Evolutionary conservation across 2,329 filamentous ascomycete species (phyloP), one percentile per base, ranked within the genome.

Genomic region (Xylariomycetidae sp.): DNA sequence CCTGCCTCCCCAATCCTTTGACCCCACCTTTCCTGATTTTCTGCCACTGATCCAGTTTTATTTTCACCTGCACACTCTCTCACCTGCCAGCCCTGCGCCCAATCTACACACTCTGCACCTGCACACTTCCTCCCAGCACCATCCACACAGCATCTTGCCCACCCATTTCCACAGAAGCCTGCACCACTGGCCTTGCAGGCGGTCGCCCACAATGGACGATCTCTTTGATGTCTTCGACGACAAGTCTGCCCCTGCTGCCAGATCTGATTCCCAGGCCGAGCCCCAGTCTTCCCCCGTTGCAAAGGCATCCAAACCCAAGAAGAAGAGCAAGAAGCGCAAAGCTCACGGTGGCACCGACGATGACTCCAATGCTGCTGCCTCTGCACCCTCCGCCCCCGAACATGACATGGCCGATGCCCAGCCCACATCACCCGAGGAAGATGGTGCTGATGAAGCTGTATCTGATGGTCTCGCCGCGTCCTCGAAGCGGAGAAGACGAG

Each of bases 191-290:
- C n/a, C n/a, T n/a, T n/a, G n/a, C n/a, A n/a, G n/a, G n/a, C n/a
- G n/a, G n/a, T n/a, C n/a, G n/a, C n/a, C n/a, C n/a, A n/a, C n/a
- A n/a, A 86, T 85, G 80, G 82, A 88, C 62, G 83, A 88, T 41
- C 71, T 92, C 47, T 92, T 92, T 51, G 79, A 85, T 49, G 83
- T 88, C 37, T 90, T 92, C 53, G 81, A 88, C 44, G 79, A 84
- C 51, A 69, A 72, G 54, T 67, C 76, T 30, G 57, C 32, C 32
- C 24, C 68, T 56, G 68, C 71, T 45, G 56, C 62, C 41, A 62
- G 70, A 34, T 3, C 12, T 15, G 29, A 30, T 22, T 23, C 20
- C 20, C n/a, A 19, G 16, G 43, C 52, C 36, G 50, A 57, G 39
- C 44, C 49, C 35, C 50, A 53, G 25, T 26, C 49, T 18, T 35